Conservation (phyloP, 805 yeast species). For the Saturnispora zaruensis region DNA sequence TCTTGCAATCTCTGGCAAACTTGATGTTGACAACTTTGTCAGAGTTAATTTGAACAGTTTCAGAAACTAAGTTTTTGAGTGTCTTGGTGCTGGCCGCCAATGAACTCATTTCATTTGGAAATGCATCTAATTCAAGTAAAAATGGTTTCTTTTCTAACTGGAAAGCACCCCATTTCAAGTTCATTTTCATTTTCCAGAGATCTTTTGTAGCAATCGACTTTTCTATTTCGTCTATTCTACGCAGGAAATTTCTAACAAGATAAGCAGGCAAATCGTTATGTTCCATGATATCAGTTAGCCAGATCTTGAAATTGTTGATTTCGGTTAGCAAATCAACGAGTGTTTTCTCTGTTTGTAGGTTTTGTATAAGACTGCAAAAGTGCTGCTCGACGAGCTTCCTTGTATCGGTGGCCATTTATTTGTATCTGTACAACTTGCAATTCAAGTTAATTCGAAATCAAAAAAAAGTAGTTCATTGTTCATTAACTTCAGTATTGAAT, state of each 20-base stretch:
- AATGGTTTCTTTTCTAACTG: constrained; percentile 1
- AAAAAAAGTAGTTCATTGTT: neutral
- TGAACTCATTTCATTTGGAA: neutral
- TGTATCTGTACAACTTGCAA: neutral
- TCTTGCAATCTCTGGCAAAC: neutral
- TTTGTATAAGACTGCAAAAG: neutral
- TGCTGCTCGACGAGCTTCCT: constrained; percentile 16
- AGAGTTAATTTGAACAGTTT: neutral
- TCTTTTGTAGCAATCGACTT: neutral
- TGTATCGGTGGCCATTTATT: constrained; percentile 11
- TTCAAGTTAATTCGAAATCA: neutral
- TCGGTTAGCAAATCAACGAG: neutral
- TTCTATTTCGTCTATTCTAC: constrained; percentile 15
- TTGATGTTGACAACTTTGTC: neutral
- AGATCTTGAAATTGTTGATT: constrained; percentile 11
- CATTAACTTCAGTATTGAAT: neutral
- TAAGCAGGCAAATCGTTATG: constrained; percentile 18
- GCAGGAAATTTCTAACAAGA: constrained; percentile 20
- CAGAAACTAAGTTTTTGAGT: neutral
- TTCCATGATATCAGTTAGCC: constrained; percentile 14
- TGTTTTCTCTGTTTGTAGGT: neutral
- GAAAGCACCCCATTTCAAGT: neutral
- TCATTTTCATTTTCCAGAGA: neutral
- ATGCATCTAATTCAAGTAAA: neutral
- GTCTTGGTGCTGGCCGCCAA: neutral